Evolutionary conservation across 1,139 yeast species (phyloP), one percentile per base, ranked within the genome.

Genomic region (Kurtzmaniella natalensis): DNA sequence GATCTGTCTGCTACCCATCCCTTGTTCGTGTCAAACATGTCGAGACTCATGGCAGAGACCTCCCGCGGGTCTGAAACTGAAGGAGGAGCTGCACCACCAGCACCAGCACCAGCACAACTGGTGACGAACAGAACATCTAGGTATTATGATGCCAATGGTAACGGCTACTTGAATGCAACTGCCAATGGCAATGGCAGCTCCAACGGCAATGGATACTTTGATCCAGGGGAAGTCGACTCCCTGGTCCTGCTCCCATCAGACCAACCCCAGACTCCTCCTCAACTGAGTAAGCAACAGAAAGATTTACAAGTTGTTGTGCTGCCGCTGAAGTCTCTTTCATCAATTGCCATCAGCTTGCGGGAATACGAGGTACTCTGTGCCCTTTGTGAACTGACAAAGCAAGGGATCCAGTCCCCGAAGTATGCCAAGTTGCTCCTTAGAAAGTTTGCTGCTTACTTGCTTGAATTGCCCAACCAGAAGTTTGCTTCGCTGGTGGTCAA

Each of bases 301-400:
- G 8, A 36, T 33, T 17, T 21, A 20, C 5, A 21, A 20, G 23
- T 10, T 14, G n/a, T n/a, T n/a, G n/a, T n/a, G n/a, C n/a, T n/a
- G n/a, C n/a, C n/a, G n/a, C 37, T 4, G 25, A n/a, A 16, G 3
- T n/a, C 23, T 10, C 25, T 55, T 21, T 51, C 64, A 1, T 41
- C 41, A 10, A 64, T 67, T 14, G 73, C 78, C 1, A 63, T 78
- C 34, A 55, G 71, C 2, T 51, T 64, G 23, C 73, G 72, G 35
- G 95, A 87, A 52, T 71, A 79, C 48, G 95, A 88, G 49, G 77
- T 81, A 5, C 59, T 88, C 37, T 50, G 79, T 34, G 86, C 95
- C 0, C 58, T 87, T 18, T 76, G 85, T 36, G 70, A 69, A 17
- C 65, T 86, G 14, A 69, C 81, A 7, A 43, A 56, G 2, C 50